Evolutionary conservation across 345 rosid species (phyloP).

Genomic region (Gossypium thurberi): DNA sequence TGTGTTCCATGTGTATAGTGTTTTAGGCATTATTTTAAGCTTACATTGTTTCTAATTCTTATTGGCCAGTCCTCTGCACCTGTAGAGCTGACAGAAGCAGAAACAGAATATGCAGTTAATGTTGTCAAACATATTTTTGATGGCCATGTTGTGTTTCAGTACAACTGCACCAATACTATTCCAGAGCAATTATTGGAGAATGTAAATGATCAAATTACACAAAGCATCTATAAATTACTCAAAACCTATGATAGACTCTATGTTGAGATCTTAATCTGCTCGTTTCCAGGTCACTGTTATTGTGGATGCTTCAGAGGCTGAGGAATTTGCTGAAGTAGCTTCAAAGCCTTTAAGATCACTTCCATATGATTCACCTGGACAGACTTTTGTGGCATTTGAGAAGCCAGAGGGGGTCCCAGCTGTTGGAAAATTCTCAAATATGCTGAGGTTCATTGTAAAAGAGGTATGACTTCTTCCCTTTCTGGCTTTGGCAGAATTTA

Average conservation of each 20-base stretch:
- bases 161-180: constrained; percentile 92
- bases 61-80: constrained; percentile 68
- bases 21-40: constrained; percentile 9
- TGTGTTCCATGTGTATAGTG: constrained; percentile 2
- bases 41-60: constrained; percentile 12
- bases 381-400: constrained; percentile 81
- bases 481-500: neutral
- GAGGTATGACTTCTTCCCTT: constrained; percentile 46
- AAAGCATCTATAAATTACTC: neutral
- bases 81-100: constrained; percentile 96
- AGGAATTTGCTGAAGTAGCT: constrained; percentile 59
- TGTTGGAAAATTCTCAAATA: constrained; percentile 81
- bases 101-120: constrained; percentile 92
- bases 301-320: constrained; percentile 91
- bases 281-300: constrained; percentile 66
- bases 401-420: constrained; percentile 80
- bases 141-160: constrained; percentile 87
- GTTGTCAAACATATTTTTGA: constrained; percentile 88
- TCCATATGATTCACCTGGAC: constrained; percentile 93
- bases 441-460: constrained; percentile 75
- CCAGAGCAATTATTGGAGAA: constrained; percentile 91
- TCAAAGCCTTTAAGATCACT: constrained; percentile 74
- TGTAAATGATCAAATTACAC: constrained; percentile 35
- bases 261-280: constrained; percentile 17
- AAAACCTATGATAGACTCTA: constrained; percentile 1